Base-by-base conservation (phyloP, 495 filamentous ascomycete species). In the Penicillium arizonense region DNA sequence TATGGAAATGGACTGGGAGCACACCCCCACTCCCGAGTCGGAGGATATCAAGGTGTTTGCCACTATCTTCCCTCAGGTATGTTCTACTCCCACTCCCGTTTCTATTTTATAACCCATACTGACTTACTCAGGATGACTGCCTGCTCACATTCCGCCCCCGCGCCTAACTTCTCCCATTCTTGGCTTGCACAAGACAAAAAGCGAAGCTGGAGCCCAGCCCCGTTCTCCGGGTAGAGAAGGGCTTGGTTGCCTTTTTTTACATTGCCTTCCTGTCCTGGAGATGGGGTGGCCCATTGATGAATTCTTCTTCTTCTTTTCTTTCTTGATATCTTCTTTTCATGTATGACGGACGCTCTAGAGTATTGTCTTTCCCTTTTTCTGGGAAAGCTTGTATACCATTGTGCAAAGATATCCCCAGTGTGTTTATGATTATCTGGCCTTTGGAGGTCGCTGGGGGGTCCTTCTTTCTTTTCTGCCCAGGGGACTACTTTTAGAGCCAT, bases 1-100 rank as follows among this genome's bases (percentile, higher is more conserved):
- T 61, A 78, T 96, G 67, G 77, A 85, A 58, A 77, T 97, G 61
- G 86, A 97, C 70, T 98, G 94, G 94, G 81, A 85, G 70, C 94
- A 98, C 71, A 81, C 88, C 61, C 65, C 87, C 12, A 98, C 94
- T 14, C 79, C 84, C 0, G 50, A 74, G 41, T 95, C 89, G 0
- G 95, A 98, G 74, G 85, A 95, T 67, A 97, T 98, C 71, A 92
- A 96, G 79, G 93, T 97, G 50, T 98, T 98, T 74, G 94, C 95
- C 9, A 96, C 90, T 21, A 94, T 98, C 52, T 98, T 98, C 80
- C 94, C 94, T 44, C 86, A 88, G 87, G 92, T 96, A 77, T 71
- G 86, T 73, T 41, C 20, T 63, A 16, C 53, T 37, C 13, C 37
- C 28, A 6, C 13, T 14, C 16, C 12, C 20, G 36, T 9, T 37